These are phyloP conservation scores for Rubroshorea leprosula DNA, from an alignment of 345 rosid genomes.

Conservation along the genomic window DNA sequence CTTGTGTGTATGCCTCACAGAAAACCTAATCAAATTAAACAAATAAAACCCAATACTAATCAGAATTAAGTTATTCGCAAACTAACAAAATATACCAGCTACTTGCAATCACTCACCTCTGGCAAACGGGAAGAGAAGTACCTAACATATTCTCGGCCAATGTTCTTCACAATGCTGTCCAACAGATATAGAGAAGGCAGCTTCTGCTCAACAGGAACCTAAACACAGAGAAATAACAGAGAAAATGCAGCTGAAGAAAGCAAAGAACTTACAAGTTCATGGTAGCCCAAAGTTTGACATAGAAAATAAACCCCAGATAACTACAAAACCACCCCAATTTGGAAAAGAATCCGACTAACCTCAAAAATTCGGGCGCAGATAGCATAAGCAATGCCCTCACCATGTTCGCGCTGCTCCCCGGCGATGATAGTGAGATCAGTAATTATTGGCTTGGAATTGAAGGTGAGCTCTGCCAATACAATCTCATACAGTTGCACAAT, in stretches of 20 bases:
- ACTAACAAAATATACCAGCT: neutral
- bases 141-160: conserved; percentile 70
- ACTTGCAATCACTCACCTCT: conserved; percentile 57
- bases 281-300: neutral
- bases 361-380: conserved; percentile 83
- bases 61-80: neutral
- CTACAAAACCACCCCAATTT: neutral
- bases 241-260: neutral
- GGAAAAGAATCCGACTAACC: conserved; percentile 28
- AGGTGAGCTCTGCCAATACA: conserved; percentile 61
- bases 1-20: conserved; percentile 73
- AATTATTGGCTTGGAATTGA: conserved; percentile 96
- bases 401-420: conserved; percentile 75
- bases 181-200: conserved; percentile 84
- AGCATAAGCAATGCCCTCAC: conserved; percentile 77
- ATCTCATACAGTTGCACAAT: conserved; percentile 69
- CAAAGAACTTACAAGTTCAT: neutral
- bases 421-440: conserved; percentile 97
- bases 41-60: neutral
- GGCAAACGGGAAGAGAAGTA: conserved; percentile 78
- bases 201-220: conserved; percentile 92
- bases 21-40: conserved; percentile 60
- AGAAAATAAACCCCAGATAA: neutral
- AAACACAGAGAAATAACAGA: conserved; percentile 11
- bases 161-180: conserved; percentile 95